Base-by-base conservation (phyloP, 2,329 filamentous ascomycete species). In the Colletotrichum chlorophyti region DNA sequence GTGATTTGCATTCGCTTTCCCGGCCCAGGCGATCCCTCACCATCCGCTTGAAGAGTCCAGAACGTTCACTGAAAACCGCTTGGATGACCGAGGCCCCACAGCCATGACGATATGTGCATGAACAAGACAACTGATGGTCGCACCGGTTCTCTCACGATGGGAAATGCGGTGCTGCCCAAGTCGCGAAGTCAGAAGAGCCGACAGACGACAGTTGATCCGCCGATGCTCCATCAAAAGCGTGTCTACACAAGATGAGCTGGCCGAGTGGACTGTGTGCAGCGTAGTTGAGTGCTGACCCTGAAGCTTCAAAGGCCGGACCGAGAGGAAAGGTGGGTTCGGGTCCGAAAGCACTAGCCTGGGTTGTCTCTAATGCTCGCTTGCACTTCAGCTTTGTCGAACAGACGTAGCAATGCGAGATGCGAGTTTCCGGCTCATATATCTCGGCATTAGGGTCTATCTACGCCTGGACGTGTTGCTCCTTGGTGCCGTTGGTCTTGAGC, bases 51-150 rank as follows among this genome's bases (percentile, higher is more conserved):
- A 53, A 41, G 41, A 47, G 48, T 53, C 53, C 34, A 53, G 48
- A 53, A 58, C 48, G 40, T 53, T 58, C 48, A 58, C 11, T 34
- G 15, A 51, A n/a, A n/a, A 38, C 53, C 21, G 51, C 26, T 6
- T 32, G 24, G 26, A 57, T 26, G n/a, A 29, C 31, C 5, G 24
- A 43, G 31, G 37, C 11, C 43, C 42, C 42, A 40, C 10, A 24
- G 32, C 26, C 29, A 55, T 55, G 51, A 38, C 51, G 43, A 55
- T 45, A n/a, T n/a, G 27, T 53, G 40, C 32, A 24, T 58, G 26
- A n/a, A 21, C 40, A 38, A 34, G 32, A 45, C n/a, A 10, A 34
- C 26, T 29, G 26, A 12, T 24, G 47, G 23, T 40, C 24, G 12
- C 49, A 32, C 47, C 11, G 23, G 37, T 17, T 32, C 27, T 29